phyloP scores from a whole-genome alignment of 768 basidiomycete genomes.

The Mycena leptocephala region DNA sequence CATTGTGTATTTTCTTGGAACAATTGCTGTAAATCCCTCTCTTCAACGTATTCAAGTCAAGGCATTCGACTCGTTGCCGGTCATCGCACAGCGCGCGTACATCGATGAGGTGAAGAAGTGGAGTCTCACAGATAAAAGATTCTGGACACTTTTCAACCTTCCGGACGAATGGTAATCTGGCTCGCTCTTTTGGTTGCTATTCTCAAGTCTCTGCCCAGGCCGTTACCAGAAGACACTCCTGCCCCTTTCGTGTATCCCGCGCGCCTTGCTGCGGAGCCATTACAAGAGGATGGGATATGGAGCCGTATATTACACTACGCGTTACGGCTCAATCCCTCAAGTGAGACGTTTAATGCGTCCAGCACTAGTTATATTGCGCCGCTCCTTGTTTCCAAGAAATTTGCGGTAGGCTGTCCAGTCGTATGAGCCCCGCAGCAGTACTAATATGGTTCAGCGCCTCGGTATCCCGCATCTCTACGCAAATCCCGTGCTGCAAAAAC shows the following conservation, averaged over 20 bases:
- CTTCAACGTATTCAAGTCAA: neutral
- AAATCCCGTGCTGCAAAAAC: neutral
- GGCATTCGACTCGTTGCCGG: neutral
- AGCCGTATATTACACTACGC: slow-evolving; percentile 7
- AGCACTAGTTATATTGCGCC: neutral
- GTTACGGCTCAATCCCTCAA: neutral
- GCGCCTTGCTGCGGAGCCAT: neutral
- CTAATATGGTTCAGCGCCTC: neutral
- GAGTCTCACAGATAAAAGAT: too few species aligned
- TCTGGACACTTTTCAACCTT: neutral
- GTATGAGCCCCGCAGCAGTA: too few species aligned
- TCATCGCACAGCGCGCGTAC: neutral
- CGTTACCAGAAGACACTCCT: neutral
- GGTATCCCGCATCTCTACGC: slow-evolving; percentile 13
- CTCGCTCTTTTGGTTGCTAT: neutral
- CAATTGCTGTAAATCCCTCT: neutral
- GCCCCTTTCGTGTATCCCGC: neutral
- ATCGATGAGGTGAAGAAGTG: neutral
- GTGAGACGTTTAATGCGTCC: too few species aligned
- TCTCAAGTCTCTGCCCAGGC: neutral
- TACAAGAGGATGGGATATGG: slow-evolving; percentile 15
- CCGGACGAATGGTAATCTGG: neutral
- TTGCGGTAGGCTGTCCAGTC: neutral
- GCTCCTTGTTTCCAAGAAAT: slow-evolving; percentile 14
- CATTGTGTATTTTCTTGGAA: neutral